Base-by-base conservation (phyloP, 345 rosid genomes). In the Brassica juncea region DNA sequence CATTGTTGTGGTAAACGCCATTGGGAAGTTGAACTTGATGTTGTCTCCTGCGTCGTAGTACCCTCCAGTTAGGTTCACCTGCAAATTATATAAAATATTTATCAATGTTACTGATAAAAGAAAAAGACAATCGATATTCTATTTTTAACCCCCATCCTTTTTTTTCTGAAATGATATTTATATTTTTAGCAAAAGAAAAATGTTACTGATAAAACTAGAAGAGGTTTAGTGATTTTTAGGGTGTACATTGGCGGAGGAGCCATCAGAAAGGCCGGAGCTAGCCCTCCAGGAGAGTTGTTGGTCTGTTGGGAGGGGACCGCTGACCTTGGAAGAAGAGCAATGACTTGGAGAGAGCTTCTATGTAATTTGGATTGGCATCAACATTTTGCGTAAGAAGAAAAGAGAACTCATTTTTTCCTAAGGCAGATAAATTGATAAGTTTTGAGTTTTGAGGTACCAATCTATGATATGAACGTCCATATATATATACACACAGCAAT, bases 41-140 rank as follows among this genome's bases (percentile, higher is more conserved):
- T 94, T 94, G 84, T 92, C 98, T 4, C 98, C 97, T 0, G 98
- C 98, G 54, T 94, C 97, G 12, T 92, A 94, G 86, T 94, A 94
- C 9, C 97, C 98, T 39, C 98, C 98, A 0, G 86, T 86, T 60
- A 92, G 86, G 77, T 94, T 90, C 71, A 90, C 98, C 98, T 94
- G 76, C 73, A 79, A 4, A 5, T 32, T 60, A 37, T 54, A 15
- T 59, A 9, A 72, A 32, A 34, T 1, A 67, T 35, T 23, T 59
- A 39, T 39, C 1, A 39, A 39, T 39, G 47, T 39, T 9, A 39
- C 47, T 10, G 47, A 39, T 39, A 39, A 39, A 39, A 39, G 47
- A 12, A 39, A 39, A 39, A 39, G 47, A 39, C 47, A 39, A 39
- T 39, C 47, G 47, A 10, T 39, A 39, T 39, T 39, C 3, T 9